A percentile compares a stretch with the other conserved stretches of the same genome.
These are phyloP conservation scores for Jamesozyma gamospora DNA, from an alignment of 805 yeast species.

Conservation along the genomic window DNA sequence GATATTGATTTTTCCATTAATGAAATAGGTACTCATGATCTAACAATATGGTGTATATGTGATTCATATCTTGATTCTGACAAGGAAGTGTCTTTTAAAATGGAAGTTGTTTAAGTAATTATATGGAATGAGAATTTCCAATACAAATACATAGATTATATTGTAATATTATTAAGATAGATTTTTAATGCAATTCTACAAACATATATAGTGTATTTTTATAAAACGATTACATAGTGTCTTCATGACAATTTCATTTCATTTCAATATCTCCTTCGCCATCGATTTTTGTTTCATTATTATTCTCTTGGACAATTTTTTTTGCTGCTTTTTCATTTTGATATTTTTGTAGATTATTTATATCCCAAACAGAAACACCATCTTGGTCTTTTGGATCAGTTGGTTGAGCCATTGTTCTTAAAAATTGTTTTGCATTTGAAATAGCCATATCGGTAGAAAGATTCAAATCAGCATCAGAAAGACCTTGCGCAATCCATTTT, in stretches of 20 bases:
- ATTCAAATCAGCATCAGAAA: conserved; percentile 83
- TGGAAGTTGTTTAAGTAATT: conserved; percentile 31
- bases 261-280: conserved; percentile 22
- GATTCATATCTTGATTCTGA: conserved; percentile 92
- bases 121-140: too few relatives aligned
- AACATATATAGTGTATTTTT: too few relatives aligned
- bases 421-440: conserved; percentile 85
- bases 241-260: background rate
- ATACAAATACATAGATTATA: too few relatives aligned
- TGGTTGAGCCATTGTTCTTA: conserved; percentile 92
- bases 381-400: conserved; percentile 81
- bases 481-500: conserved; percentile 92
- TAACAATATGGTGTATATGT: conserved; percentile 78
- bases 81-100: conserved; percentile 55
- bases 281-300: conserved; percentile 1
- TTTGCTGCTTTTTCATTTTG: conserved; percentile 31
- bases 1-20: conserved; percentile 49
- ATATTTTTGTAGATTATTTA: conserved; percentile 49
- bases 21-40: conserved; percentile 46
- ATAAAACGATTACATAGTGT: too few relatives aligned
- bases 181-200: conserved; percentile 1
- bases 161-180: background rate
- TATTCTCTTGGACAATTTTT: background rate
- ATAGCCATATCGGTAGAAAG: conserved; percentile 96
- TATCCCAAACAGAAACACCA: conserved; percentile 88